These are phyloP conservation scores for Colletotrichum aenigma DNA, from an alignment of 2,329 filamentous ascomycete genomes.

Conservation along the genomic window DNA sequence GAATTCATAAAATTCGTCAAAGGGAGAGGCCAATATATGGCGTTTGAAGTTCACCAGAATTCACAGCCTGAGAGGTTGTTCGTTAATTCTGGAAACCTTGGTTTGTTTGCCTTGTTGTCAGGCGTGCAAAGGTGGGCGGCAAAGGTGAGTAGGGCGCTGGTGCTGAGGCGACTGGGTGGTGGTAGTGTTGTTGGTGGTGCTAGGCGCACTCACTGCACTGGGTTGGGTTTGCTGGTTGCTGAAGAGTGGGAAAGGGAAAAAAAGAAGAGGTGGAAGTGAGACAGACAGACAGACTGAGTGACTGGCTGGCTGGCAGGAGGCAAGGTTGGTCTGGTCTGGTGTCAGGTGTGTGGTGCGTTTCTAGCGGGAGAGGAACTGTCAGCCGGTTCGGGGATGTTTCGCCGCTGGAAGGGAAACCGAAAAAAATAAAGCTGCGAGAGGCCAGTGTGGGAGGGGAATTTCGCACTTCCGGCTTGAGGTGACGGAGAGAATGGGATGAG, in stretches of 20 bases:
- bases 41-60: background rate
- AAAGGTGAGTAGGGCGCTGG: background rate
- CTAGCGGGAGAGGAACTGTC: constrained; percentile 3
- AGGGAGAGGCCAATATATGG: constrained; percentile 7
- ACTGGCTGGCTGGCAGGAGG: background rate
- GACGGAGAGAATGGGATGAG: background rate
- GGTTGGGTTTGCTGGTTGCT: constrained; percentile 19
- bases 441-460: background rate
- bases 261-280: constrained; percentile 7
- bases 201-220: constrained; percentile 15
- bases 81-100: background rate
- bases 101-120: constrained; percentile 5
- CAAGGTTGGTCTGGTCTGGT: background rate
- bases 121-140: background rate
- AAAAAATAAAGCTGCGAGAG: background rate
- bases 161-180: constrained; percentile 19
- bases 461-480: background rate
- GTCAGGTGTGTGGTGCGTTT: background rate
- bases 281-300: background rate
- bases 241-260: constrained; percentile 24
- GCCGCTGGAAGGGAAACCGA: background rate
- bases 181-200: constrained; percentile 20
- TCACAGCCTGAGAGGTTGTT: background rate
- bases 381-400: constrained; percentile 3
- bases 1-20: constrained; percentile 50